Evolutionary conservation across 1,284 basidiomycete genomes (phyloP).

Genomic region (Ustilago nuda): DNA sequence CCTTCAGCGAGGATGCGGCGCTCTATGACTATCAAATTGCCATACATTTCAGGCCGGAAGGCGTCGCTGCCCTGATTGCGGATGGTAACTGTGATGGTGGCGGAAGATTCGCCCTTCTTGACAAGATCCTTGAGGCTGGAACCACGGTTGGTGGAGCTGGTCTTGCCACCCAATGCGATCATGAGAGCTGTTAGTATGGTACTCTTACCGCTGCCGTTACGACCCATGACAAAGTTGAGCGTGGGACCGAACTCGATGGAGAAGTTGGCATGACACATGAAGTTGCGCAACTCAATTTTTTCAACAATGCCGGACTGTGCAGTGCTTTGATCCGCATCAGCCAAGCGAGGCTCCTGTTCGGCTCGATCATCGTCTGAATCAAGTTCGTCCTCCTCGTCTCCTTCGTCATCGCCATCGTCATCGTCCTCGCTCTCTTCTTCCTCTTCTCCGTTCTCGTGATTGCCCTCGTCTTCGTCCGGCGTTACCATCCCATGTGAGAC

Average conservation of each 20-base stretch:
- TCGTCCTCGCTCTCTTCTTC: slow-evolving; percentile 22
- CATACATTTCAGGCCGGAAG: slow-evolving; percentile 84
- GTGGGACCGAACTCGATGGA: slow-evolving; percentile 82
- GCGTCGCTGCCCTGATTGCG: slow-evolving; percentile 92
- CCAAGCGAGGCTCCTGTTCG: slow-evolving; percentile 24
- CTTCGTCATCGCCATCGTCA: slow-evolving; percentile 12
- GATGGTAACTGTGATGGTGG: slow-evolving; percentile 83
- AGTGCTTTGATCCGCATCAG: slow-evolving; percentile 27
- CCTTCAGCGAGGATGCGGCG: slow-evolving; percentile 84
- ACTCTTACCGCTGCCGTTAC: slow-evolving; percentile 81
- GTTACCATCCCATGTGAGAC: slow-evolving; percentile 75
- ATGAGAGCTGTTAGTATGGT: slow-evolving; percentile 93
- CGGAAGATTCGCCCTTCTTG: slow-evolving; percentile 81
- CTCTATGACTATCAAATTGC: slow-evolving; percentile 84
- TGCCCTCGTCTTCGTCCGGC: slow-evolving; percentile 27
- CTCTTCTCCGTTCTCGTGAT: slow-evolving; percentile 11
- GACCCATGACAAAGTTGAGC: slow-evolving; percentile 96
- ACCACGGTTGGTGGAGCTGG: slow-evolving; percentile 82
- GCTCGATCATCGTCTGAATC: slow-evolving; percentile 34
- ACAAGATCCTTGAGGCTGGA: slow-evolving; percentile 88
- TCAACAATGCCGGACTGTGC: slow-evolving; percentile 83
- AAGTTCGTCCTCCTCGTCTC: slow-evolving; percentile 38
- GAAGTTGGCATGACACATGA: slow-evolving; percentile 94
- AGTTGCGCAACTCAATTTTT: slow-evolving; percentile 85
- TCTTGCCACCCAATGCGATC: slow-evolving; percentile 92